Evolutionary conservation across 768 basidiomycete species (phyloP).

Genomic region (Phanerochaete carnosa): DNA sequence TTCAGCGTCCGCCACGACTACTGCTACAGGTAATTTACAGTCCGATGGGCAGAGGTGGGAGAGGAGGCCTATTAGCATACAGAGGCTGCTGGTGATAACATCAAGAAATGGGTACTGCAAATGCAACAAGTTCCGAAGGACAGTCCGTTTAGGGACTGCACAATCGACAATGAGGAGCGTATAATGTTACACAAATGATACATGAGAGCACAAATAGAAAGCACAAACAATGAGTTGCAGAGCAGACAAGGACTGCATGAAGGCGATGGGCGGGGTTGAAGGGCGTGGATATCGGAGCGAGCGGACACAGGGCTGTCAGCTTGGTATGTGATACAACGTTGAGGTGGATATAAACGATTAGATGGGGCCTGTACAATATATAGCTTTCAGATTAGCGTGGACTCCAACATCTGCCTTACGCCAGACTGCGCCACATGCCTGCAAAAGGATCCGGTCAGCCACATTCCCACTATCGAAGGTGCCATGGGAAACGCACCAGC

Average conservation of each 20-base stretch:
- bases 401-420: constrained; percentile 38
- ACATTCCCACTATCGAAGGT: not conserved
- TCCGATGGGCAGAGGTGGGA: not conserved
- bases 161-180: not conserved
- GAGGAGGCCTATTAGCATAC: not conserved
- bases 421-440: constrained; percentile 84
- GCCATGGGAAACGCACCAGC: constrained; percentile 18
- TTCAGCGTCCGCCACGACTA: not conserved
- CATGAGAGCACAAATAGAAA: not conserved
- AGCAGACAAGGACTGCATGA: not conserved
- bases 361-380: constrained; percentile 7
- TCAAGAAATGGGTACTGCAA: not conserved
- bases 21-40: not conserved
- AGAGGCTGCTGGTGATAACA: not conserved
- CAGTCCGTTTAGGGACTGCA: not conserved
- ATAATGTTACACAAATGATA: not conserved
- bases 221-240: not conserved
- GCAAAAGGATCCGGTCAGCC: constrained; percentile 30
- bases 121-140: not conserved
- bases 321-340: constrained; percentile 4
- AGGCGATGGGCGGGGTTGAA: not conserved
- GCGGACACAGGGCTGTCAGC: not conserved
- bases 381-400: not conserved
- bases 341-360: constrained; percentile 1
- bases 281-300: not conserved